A percentile compares a stretch with the other conserved stretches of the same genome.
These are phyloP conservation scores for Xerocomellus dryophilus DNA, from an alignment of 768 basidiomycete genomes.

Conservation along the genomic window DNA sequence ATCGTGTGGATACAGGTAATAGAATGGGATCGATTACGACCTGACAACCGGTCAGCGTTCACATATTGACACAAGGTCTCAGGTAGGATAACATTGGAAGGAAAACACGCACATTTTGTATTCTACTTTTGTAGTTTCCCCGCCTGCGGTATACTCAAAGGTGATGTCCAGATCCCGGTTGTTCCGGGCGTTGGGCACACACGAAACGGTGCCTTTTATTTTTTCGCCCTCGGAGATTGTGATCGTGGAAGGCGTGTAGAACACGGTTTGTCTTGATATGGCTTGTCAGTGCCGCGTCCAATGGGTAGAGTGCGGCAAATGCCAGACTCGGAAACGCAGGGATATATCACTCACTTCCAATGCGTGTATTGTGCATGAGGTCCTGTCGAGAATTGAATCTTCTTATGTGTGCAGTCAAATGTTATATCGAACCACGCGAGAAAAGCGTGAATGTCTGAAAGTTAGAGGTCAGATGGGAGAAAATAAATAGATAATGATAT, in stretches of 20 bases:
- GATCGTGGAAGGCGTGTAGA: conserved; percentile 85
- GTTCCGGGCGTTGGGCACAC: conserved; percentile 89
- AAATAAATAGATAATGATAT: conserved; percentile 27
- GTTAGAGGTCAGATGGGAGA: conserved; percentile 1
- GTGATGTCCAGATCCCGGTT: conserved; percentile 93
- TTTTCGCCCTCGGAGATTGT: conserved; percentile 67
- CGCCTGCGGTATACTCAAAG: conserved; percentile 61
- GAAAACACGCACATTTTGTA: conserved; percentile 82
- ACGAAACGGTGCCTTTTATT: conserved; percentile 69
- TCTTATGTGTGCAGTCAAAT: conserved; percentile 95
- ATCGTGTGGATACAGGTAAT: conserved; percentile 5
- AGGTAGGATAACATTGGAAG: conserved; percentile 17
- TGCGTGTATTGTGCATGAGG: conserved; percentile 96
- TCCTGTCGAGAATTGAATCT: conserved; percentile 93
- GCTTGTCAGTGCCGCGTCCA: not conserved
- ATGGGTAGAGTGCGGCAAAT: not conserved
- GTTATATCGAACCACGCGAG: conserved; percentile 98
- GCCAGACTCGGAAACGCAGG: not conserved
- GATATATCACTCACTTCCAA: conserved; percentile 73
- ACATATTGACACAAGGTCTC: conserved; percentile 6
- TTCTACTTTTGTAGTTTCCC: conserved; percentile 40
- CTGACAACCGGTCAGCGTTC: conserved; percentile 69
- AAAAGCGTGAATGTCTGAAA: conserved; percentile 90
- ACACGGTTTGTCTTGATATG: conserved; percentile 81
- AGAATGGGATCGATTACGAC: conserved; percentile 49